Evolutionary conservation across 805 yeast species (phyloP).

Genomic region (Yarrowia sp.): DNA sequence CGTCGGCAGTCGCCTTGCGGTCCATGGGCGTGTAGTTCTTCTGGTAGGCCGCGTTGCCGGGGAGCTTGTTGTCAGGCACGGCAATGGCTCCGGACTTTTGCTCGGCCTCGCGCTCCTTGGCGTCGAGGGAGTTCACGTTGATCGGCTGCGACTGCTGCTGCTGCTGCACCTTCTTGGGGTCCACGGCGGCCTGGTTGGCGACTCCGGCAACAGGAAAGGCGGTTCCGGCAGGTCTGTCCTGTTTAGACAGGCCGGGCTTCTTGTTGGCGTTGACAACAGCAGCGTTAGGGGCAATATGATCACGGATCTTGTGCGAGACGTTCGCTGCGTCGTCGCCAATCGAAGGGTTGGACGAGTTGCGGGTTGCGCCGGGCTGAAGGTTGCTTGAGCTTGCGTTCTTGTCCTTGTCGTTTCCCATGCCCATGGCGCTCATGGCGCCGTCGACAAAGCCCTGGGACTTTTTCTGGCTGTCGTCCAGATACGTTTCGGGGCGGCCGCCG

Average conservation of each 20-base stretch:
- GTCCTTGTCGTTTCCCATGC: not conserved
- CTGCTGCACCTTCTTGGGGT: conserved; percentile 29
- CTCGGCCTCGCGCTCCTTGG: not conserved
- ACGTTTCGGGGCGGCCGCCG: conserved; percentile 22
- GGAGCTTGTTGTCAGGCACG: conserved; percentile 20
- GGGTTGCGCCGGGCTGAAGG: not conserved
- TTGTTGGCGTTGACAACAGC: conserved; percentile 35
- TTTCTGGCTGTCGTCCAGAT: conserved; percentile 8
- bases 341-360: not conserved
- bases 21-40: conserved; percentile 22
- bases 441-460: conserved; percentile 8
- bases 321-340: conserved; percentile 23
- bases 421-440: conserved; percentile 3
- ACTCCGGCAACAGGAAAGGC: conserved; percentile 36
- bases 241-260: conserved; percentile 34
- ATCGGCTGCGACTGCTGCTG: not conserved
- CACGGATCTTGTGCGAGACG: conserved; percentile 21
- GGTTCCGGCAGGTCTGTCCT: conserved; percentile 36
- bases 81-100: conserved; percentile 24
- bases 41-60: not conserved
- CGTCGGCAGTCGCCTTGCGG: conserved; percentile 19
- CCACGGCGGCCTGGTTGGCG: conserved; percentile 34
- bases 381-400: no score
- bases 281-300: conserved; percentile 30
- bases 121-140: not conserved